Percentiles rank a stretch among this genome's conserved stretches.
These are phyloP conservation scores for Podospora bellae-mahoneyi DNA, from an alignment of 495 filamentous ascomycete species.

Conservation along the genomic window DNA sequence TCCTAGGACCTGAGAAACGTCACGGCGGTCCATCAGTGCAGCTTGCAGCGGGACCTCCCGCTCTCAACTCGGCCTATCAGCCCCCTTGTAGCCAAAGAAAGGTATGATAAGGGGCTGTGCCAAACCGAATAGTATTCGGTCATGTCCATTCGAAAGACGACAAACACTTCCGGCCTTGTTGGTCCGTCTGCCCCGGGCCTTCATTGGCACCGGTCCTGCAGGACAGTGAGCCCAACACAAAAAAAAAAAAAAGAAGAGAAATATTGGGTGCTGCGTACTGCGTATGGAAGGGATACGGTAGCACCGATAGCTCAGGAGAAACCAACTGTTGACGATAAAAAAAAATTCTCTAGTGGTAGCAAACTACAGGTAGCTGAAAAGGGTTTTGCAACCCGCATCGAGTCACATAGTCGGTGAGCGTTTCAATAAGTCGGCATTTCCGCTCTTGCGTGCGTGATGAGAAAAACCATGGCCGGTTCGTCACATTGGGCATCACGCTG, in stretches of 20 bases:
- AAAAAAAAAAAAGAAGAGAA: not conserved
- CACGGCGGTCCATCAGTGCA: not conserved
- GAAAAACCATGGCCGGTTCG: slow-evolving; percentile 8
- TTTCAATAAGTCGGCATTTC: not conserved
- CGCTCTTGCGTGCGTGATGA: not conserved
- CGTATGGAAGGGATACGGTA: not conserved
- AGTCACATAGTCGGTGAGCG: slow-evolving; percentile 20
- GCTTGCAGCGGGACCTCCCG: slow-evolving; percentile 19
- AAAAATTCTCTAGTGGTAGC: not conserved
- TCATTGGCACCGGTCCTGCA: not conserved
- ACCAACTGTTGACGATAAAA: not conserved
- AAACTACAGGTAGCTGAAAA: slow-evolving; percentile 4
- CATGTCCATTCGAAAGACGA: not conserved
- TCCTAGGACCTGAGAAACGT: not conserved
- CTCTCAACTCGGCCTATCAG: slow-evolving; percentile 8
- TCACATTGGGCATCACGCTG: slow-evolving; percentile 9
- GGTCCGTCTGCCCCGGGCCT: slow-evolving; percentile 17
- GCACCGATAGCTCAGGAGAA: not conserved
- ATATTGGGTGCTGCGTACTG: not conserved
- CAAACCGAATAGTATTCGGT: not conserved
- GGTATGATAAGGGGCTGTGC: not conserved
- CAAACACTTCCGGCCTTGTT: slow-evolving; percentile 12
- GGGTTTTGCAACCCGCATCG: slow-evolving; percentile 7
- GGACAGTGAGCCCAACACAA: not conserved
- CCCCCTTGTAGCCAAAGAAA: not conserved